Conservation (phyloP, 2,329 filamentous ascomycete species). For the Thelonectria discophora region DNA sequence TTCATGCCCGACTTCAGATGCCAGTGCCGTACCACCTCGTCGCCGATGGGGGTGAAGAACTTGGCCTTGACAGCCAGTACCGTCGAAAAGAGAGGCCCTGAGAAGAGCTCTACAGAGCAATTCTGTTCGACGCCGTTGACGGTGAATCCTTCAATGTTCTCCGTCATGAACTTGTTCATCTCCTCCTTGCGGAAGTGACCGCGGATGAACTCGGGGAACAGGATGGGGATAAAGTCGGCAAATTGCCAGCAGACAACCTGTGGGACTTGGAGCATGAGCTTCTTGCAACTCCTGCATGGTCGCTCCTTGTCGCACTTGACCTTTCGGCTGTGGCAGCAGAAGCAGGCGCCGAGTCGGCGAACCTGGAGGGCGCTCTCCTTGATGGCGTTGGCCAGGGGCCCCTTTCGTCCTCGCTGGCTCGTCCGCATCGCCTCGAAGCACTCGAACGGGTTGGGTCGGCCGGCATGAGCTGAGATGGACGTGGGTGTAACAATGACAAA, state of each 20-base stretch:
- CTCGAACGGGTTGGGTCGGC: slow-evolving; percentile 62
- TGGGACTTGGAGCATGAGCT: slow-evolving; percentile 59
- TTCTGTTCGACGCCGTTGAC: slow-evolving; percentile 52
- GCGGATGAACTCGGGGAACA: slow-evolving; percentile 64
- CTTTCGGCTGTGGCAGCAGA: slow-evolving; percentile 68
- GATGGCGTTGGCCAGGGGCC: slow-evolving; percentile 62
- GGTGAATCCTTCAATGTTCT: slow-evolving; percentile 59
- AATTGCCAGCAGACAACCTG: slow-evolving; percentile 69
- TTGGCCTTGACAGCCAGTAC: slow-evolving; percentile 59
- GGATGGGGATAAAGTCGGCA: slow-evolving; percentile 59
- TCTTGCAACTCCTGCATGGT: slow-evolving; percentile 65
- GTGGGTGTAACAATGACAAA: slow-evolving; percentile 66
- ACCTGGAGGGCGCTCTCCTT: slow-evolving; percentile 65
- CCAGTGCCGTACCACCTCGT: slow-evolving; percentile 61
- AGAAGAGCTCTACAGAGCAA: slow-evolving; percentile 59
- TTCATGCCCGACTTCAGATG: slow-evolving; percentile 53
- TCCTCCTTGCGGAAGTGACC: slow-evolving; percentile 60
- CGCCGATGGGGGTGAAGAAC: slow-evolving; percentile 60
- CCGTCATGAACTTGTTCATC: slow-evolving; percentile 57
- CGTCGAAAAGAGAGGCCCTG: slow-evolving; percentile 54
- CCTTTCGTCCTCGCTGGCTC: slow-evolving; percentile 65
- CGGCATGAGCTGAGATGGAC: slow-evolving; percentile 60
- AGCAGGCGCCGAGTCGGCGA: slow-evolving; percentile 64
- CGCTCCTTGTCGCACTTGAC: slow-evolving; percentile 65
- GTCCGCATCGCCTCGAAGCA: slow-evolving; percentile 63